Evolutionary conservation across 768 basidiomycete genomes (phyloP), one percentile per base, ranked within the genome.

Genomic region (Leccinellum rugosiceps): DNA sequence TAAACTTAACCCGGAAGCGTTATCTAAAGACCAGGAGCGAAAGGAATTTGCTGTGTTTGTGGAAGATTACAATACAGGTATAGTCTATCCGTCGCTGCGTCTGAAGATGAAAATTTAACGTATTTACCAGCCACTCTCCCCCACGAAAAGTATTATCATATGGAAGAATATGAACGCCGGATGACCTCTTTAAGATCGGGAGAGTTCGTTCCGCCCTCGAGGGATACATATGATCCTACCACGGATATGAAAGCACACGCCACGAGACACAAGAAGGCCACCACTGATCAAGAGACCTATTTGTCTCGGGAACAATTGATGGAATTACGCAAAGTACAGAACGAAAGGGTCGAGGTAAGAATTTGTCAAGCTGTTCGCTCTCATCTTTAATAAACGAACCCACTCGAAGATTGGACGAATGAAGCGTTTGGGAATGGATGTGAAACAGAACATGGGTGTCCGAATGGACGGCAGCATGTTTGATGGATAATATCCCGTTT

Each of bases 71-170:
- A 91, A 93, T 65, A 92, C 89, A 30, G 87, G 90, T 86, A 58
- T 30, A 77, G 59, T 43, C 31, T 56, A 44, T 21, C 21, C 23
- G 55, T 9, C 21, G 32, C 34, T 11, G 26, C 30, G 32, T 51
- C 19, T 50, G 35, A 23, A 34, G 35, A 49, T 45, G 41, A 26
- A 19, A n/a, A n/a, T 23, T 32, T 13, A 65, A 30, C 2, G 15
- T 19, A 15, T 19, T 53, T 50, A 21, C 17, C 58, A 94, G 94
- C 93, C 14, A 97, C 94, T 3, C 79, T 97, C 3, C 92, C 94
- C 10, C 90, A 96, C 65, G 93, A 95, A 70, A 97, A 97, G 70
- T 97, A 94, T 72, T 96, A 96, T 72, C 83, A 94, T 67, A 92
- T 95, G 82, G 85, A 84, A 54, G 80, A 83, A 6, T 94, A 93